A percentile compares a stretch with the other conserved stretches of the same genome.
These are phyloP conservation scores for Scutellaria barbata DNA, from an alignment of 257 asterid species.

Conservation along the genomic window DNA sequence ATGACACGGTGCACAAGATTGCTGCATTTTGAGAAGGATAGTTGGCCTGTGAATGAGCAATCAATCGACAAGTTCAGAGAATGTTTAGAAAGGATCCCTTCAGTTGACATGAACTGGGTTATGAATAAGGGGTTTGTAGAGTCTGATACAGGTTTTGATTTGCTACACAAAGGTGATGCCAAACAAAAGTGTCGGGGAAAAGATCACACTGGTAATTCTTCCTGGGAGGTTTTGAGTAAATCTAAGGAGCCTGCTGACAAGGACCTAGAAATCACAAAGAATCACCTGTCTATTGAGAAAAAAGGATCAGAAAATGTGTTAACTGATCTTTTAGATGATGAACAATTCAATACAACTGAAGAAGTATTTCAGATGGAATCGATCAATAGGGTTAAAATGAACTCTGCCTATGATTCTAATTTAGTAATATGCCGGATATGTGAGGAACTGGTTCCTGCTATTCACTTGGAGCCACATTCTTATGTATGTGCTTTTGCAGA, in stretches of 20 bases:
- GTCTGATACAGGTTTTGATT: constrained; percentile 43
- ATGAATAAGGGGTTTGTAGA: constrained; percentile 60
- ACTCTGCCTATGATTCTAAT: constrained; percentile 59
- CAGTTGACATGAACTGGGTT: constrained; percentile 81
- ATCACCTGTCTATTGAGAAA: constrained; percentile 40
- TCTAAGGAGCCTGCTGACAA: constrained; percentile 46
- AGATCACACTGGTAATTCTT: constrained; percentile 39
- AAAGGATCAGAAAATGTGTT: constrained; percentile 38
- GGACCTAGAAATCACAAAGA: constrained; percentile 38
- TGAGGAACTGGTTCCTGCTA: constrained; percentile 81
- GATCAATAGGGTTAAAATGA: constrained; percentile 54
- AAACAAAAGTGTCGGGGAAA: constrained; percentile 47
- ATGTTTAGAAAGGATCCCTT: constrained; percentile 85
- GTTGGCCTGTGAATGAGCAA: constrained; percentile 75
- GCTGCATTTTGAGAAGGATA: constrained; percentile 84
- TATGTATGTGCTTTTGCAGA: constrained; percentile 95
- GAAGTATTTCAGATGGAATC: constrained; percentile 48
- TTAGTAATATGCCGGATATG: constrained; percentile 92
- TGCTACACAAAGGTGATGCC: constrained; percentile 40
- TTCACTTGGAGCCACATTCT: constrained; percentile 91
- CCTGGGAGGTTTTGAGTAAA: constrained; percentile 44
- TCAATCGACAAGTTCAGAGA: constrained; percentile 78
- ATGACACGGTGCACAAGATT: constrained; percentile 94
- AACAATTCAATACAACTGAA: constrained; percentile 40
- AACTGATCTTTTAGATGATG: constrained; percentile 40